These are phyloP conservation scores for Diplodia intermedia DNA, from an alignment of 2,329 filamentous ascomycete species.

Conservation along the genomic window DNA sequence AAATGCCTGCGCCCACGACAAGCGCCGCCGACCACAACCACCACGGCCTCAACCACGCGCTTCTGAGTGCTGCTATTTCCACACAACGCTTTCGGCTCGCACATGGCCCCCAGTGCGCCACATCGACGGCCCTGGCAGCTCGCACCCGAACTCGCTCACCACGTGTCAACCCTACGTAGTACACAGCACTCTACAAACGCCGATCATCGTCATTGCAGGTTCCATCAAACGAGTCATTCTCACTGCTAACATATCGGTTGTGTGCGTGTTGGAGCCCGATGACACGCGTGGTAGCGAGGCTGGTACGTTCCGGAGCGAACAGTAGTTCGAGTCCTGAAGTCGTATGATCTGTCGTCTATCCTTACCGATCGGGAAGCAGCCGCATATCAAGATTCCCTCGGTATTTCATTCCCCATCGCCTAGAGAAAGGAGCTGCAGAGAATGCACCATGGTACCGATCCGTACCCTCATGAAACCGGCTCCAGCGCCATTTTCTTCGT, in stretches of 20 bases:
- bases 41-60: not conserved
- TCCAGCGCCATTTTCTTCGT: not conserved
- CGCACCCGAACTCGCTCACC: not conserved
- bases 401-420: not conserved
- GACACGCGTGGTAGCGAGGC: constrained; percentile 15
- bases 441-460: not conserved
- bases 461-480: not conserved
- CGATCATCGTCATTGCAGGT: not conserved
- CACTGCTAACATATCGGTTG: not conserved
- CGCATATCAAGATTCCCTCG: not conserved
- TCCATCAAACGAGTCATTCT: not conserved
- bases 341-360: constrained; percentile 17
- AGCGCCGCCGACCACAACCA: not conserved
- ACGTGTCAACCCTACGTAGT: not conserved
- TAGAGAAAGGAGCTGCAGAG: not conserved
- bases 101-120: too few species aligned
- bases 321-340: not conserved
- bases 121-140: not conserved
- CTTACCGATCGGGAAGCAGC: not conserved
- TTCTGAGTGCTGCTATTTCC: not conserved
- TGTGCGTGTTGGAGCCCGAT: not conserved
- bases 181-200: not conserved
- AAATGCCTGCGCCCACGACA: constrained; percentile 19
- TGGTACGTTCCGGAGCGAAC: not conserved
- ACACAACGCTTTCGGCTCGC: not conserved